phyloP scores from a whole-genome alignment of 306 rosid genomes.

The Carpinus viminea region DNA sequence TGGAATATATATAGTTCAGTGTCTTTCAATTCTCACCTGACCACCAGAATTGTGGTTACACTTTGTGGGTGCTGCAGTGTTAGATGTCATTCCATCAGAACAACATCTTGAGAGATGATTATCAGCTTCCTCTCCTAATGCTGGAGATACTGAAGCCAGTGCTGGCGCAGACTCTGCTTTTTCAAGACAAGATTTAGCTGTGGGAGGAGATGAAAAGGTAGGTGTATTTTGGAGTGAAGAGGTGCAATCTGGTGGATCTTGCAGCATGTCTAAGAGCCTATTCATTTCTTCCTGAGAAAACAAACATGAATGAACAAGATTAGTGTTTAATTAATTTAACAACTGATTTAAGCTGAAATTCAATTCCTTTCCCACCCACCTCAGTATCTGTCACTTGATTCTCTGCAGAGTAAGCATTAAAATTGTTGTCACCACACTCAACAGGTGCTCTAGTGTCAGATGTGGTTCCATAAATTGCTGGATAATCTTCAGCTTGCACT shows the following conservation, averaged over 20 bases:
- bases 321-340: background rate
- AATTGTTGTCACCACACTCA: slow-evolving; percentile 13
- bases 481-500: background rate
- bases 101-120: background rate
- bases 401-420: slow-evolving; percentile 20
- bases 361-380: too few relatives aligned
- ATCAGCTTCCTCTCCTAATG: slow-evolving; percentile 23
- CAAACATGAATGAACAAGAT: background rate
- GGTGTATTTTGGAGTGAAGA: background rate
- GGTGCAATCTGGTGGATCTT: too few relatives aligned
- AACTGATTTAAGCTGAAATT: background rate
- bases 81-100: slow-evolving; percentile 35
- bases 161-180: background rate
- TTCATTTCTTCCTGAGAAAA: too few relatives aligned
- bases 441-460: background rate
- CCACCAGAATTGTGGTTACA: slow-evolving; percentile 21
- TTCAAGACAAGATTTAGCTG: slow-evolving; percentile 6
- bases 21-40: slow-evolving; percentile 42
- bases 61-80: slow-evolving; percentile 24
- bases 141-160: slow-evolving; percentile 36
- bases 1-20: background rate
- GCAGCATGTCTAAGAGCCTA: too few relatives aligned
- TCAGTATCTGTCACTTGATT: slow-evolving; percentile 14
- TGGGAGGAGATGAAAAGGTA: slow-evolving; percentile 9
- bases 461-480: background rate